Percentiles rank a stretch among this genome's conserved stretches.
Conservation (phyloP, 257 asterid genomes). For the Solanum paucissectum region DNA sequence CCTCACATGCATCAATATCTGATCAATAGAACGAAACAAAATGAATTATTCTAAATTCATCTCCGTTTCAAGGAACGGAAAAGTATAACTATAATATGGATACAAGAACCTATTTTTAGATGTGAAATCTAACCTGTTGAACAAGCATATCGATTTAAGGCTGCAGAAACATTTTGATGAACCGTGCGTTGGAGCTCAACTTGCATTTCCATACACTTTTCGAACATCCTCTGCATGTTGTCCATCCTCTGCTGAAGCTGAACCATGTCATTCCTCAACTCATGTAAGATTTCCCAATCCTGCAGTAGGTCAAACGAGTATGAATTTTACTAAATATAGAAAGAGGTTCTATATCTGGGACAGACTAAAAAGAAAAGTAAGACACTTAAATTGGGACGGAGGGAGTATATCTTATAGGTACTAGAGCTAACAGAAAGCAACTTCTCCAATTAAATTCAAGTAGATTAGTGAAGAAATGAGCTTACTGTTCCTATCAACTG, state of each 20-base stretch:
- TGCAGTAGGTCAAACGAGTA: slow-evolving; percentile 4
- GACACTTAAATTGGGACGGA: not conserved
- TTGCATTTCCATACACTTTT: slow-evolving; percentile 84
- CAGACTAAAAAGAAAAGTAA: not conserved
- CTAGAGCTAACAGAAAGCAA: not conserved
- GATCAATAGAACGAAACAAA: not conserved
- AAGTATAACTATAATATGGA: not conserved
- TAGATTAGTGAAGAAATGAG: not conserved
- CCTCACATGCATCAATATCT: slow-evolving; percentile 26
- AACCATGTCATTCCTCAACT: slow-evolving; percentile 59
- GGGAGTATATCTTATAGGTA: not conserved
- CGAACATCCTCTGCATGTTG: slow-evolving; percentile 66
- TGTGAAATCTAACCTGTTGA: slow-evolving; percentile 34
- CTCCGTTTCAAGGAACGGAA: not conserved
- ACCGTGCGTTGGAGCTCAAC: slow-evolving; percentile 61
- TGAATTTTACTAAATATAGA: not conserved
- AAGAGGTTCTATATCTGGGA: not conserved
- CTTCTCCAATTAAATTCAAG: not conserved
- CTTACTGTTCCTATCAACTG: slow-evolving; percentile 10
- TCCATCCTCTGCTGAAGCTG: slow-evolving; percentile 69
- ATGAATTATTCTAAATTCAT: not conserved
- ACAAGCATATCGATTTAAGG: slow-evolving; percentile 41
- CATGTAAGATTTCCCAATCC: slow-evolving; percentile 66
- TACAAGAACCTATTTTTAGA: not conserved
- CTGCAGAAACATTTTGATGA: slow-evolving; percentile 73